These are phyloP conservation scores for Kodamaea restingae DNA, from an alignment of 805 yeast genomes.

Conservation along the genomic window DNA sequence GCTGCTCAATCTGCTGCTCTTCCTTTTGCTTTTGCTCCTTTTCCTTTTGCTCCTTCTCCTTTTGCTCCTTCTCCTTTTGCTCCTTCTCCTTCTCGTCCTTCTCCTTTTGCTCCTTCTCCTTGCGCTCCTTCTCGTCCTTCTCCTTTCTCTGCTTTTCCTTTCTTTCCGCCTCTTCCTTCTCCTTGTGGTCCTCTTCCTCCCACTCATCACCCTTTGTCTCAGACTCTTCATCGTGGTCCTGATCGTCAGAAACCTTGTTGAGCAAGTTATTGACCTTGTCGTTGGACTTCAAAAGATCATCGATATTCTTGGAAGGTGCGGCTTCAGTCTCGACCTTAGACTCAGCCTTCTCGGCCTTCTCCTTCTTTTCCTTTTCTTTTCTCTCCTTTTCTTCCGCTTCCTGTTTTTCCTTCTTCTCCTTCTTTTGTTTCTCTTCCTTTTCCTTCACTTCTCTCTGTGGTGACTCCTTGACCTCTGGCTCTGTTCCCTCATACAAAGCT, in stretches of 20 bases:
- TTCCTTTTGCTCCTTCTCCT: no score
- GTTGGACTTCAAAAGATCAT: constrained; percentile 35
- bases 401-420: constrained; percentile 16
- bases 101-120: constrained; percentile 7
- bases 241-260: constrained; percentile 34
- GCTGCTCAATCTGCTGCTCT: no score
- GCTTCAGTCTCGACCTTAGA: background rate
- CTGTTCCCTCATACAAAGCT: constrained; percentile 72
- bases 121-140: constrained; percentile 10
- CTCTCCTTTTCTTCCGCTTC: constrained; percentile 12
- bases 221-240: constrained; percentile 36
- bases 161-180: constrained; percentile 15
- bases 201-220: constrained; percentile 34
- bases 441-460: constrained; percentile 18
- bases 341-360: constrained; percentile 10
- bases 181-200: constrained; percentile 33
- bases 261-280: constrained; percentile 33
- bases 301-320: constrained; percentile 25
- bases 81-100: constrained; percentile 11
- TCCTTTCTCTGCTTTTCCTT: constrained; percentile 15
- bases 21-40: no score
- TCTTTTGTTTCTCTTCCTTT: constrained; percentile 14
- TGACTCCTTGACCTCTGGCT: constrained; percentile 43
- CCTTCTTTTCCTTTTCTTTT: constrained; percentile 4
- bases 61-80: constrained; percentile 6